These are phyloP conservation scores for Haplosporangium gracile DNA, from an alignment of 192 early-diverging fungal genomes.

Conservation along the genomic window DNA sequence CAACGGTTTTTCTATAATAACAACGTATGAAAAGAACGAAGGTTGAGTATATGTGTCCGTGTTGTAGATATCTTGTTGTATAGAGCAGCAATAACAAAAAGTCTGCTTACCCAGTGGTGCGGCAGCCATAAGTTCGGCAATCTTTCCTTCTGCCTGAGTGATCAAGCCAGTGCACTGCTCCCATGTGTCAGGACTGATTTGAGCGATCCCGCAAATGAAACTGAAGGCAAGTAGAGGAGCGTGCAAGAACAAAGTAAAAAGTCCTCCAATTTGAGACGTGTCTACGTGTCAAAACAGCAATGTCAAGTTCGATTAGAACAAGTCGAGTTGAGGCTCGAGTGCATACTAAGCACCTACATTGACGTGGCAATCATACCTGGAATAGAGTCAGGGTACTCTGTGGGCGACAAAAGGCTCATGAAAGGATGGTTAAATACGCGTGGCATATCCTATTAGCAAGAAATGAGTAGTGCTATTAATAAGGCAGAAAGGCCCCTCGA, in stretches of 20 bases:
- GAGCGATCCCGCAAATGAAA: slow-evolving; percentile 78
- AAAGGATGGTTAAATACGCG: slow-evolving; percentile 90
- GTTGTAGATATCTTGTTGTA: background rate
- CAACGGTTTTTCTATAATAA: slow-evolving; percentile 56
- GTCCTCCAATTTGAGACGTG: slow-evolving; percentile 81
- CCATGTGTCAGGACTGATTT: slow-evolving; percentile 76
- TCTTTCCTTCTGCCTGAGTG: slow-evolving; percentile 61
- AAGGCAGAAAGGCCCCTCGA: background rate
- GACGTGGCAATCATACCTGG: slow-evolving; percentile 67
- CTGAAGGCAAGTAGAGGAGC: slow-evolving; percentile 91
- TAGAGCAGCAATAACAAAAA: background rate
- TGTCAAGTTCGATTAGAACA: background rate
- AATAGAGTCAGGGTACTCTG: slow-evolving; percentile 84
- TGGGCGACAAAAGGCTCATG: slow-evolving; percentile 91
- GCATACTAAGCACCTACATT: background rate
- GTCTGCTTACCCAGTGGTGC: slow-evolving; percentile 46
- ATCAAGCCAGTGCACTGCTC: slow-evolving; percentile 72
- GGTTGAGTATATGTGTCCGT: background rate
- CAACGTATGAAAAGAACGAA: background rate
- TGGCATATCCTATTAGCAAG: slow-evolving; percentile 72
- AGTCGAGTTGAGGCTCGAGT: background rate
- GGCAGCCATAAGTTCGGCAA: slow-evolving; percentile 65
- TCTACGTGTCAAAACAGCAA: slow-evolving; percentile 38
- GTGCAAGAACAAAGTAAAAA: slow-evolving; percentile 96
- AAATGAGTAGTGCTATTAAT: background rate